These are phyloP conservation scores for Choanephora cucurbitarum DNA, from an alignment of 371 early-diverging fungal species.

Conservation along the genomic window DNA sequence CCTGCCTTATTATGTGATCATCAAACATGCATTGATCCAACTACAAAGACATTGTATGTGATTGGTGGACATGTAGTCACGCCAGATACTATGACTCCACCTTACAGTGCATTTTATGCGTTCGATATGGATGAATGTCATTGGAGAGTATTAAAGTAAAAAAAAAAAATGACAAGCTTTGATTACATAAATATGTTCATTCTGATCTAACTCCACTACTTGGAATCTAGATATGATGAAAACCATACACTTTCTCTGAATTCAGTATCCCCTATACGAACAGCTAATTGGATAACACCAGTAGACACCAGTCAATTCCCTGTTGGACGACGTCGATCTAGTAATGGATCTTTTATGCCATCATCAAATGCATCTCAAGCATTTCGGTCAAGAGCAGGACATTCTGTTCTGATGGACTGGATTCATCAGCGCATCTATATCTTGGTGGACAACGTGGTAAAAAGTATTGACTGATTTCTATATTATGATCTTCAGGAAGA, in stretches of 20 bases:
- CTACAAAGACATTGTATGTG: constrained; percentile 72
- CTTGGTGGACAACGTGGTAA: constrained; percentile 85
- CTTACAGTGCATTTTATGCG: constrained; percentile 85
- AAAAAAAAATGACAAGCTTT: too few relatives aligned
- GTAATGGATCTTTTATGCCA: background rate
- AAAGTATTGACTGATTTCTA: constrained; percentile 76
- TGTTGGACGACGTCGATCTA: background rate
- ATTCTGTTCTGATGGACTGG: constrained; percentile 88
- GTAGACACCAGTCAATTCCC: background rate
- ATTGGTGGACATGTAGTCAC: constrained; percentile 88
- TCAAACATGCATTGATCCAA: constrained; percentile 90
- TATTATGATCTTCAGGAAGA: constrained; percentile 81
- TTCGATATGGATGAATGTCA: constrained; percentile 63
- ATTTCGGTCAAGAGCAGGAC: constrained; percentile 81
- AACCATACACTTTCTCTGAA: background rate
- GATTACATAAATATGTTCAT: too few relatives aligned
- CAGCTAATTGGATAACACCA: background rate
- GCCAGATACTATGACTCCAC: constrained; percentile 57
- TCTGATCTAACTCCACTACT: too few relatives aligned
- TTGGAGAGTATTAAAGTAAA: constrained; percentile 72
- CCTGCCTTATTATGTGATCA: constrained; percentile 92
- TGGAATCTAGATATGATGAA: constrained; percentile 22
- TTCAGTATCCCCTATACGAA: background rate
- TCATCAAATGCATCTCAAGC: constrained; percentile 17
- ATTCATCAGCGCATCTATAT: constrained; percentile 75